phyloP scores from a whole-genome alignment of 2,329 filamentous ascomycete species.

The Thielaviopsis euricoi region DNA sequence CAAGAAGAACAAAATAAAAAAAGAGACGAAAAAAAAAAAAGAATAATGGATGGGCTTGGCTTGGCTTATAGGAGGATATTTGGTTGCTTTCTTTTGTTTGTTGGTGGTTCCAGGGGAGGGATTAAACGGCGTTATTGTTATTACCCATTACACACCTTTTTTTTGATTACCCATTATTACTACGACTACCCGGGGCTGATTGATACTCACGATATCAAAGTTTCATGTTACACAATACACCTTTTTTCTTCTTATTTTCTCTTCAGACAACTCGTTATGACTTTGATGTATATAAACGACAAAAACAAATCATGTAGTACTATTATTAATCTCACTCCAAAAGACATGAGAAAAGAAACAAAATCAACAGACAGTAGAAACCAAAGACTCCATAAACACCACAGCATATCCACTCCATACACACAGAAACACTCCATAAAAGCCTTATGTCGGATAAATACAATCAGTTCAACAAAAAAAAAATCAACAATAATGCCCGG shows the following conservation, averaged over 20 bases:
- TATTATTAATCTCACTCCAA: slow-evolving; percentile 3
- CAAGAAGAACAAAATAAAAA: no score
- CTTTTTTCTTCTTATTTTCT: no score
- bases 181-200: no score
- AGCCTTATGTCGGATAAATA: background rate
- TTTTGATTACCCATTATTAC: no score
- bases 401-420: background rate
- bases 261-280: no score
- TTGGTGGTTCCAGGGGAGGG: background rate
- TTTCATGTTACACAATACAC: no score
- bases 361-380: slow-evolving; percentile 4
- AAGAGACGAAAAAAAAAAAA: no score
- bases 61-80: background rate
- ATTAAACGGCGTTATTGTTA: background rate
- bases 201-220: no score
- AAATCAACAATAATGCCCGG: no score
- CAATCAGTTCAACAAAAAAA: background rate
- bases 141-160: background rate
- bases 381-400: slow-evolving; percentile 7
- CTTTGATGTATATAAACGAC: no score
- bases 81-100: slow-evolving; percentile 8
- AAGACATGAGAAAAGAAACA: slow-evolving; percentile 1
- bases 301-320: background rate
- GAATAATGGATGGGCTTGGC: background rate
- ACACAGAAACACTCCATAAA: background rate